Evolutionary conservation across 306 rosid species (phyloP).

Genomic region (Trifolium fragiferum): DNA sequence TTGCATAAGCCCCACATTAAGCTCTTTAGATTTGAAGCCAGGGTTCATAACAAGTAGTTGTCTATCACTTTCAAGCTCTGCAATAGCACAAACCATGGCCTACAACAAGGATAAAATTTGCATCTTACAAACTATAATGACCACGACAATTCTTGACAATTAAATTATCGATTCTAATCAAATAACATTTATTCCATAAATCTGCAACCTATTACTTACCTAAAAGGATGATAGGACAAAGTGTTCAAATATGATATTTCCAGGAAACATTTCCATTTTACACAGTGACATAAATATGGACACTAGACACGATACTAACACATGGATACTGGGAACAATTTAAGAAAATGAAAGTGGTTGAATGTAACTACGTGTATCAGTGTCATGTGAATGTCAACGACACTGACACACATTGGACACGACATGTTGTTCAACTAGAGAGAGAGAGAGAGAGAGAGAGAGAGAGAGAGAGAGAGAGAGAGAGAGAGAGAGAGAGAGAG

Average conservation of each 20-base stretch:
- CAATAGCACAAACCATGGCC: conserved; percentile 81
- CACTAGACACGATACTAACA: background rate
- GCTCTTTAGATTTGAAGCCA: conserved; percentile 56
- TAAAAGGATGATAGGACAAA: background rate
- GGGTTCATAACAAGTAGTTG: conserved; percentile 59
- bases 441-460: too few relatives aligned
- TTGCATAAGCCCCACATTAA: conserved; percentile 78
- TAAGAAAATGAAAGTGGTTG: too few relatives aligned
- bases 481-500: too few relatives aligned
- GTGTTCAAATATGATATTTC: too few relatives aligned
- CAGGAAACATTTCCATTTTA: too few relatives aligned
- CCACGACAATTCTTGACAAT: background rate
- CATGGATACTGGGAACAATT: background rate
- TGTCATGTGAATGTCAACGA: background rate
- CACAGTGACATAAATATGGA: background rate
- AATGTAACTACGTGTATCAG: background rate
- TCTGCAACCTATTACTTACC: background rate
- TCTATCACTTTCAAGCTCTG: conserved; percentile 90
- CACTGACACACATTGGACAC: background rate
- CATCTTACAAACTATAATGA: too few relatives aligned
- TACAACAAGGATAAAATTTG: conserved; percentile 44
- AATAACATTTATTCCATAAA: conserved; percentile 4
- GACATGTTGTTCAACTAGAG: too few relatives aligned
- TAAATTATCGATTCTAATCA: background rate
- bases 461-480: too few relatives aligned